A percentile compares a stretch with the other conserved stretches of the same genome.
Evolutionary conservation across 495 filamentous ascomycete species (phyloP).

Genomic region (Halenospora varia): DNA sequence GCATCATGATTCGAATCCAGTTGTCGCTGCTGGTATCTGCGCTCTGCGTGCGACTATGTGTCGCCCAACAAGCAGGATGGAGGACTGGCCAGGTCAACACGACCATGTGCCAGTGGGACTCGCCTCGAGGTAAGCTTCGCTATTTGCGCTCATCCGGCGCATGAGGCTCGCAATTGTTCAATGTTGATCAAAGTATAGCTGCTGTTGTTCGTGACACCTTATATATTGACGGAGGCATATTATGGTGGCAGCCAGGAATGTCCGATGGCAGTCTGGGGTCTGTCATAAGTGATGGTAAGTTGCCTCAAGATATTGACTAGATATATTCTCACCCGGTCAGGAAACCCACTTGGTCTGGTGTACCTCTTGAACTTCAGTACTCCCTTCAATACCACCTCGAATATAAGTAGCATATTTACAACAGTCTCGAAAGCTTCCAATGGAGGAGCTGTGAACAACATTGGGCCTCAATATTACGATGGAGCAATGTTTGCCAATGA

Average conservation of each 20-base stretch:
- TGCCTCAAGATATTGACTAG: not conserved
- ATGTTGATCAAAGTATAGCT: constrained; percentile 28
- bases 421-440: constrained; percentile 39
- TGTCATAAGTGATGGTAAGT: constrained; percentile 33
- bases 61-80: constrained; percentile 37
- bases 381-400: constrained; percentile 50
- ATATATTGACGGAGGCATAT: constrained; percentile 62
- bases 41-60: constrained; percentile 8
- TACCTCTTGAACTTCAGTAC: constrained; percentile 55
- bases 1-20: constrained; percentile 9
- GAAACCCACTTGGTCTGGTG: constrained; percentile 41
- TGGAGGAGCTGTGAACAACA: constrained; percentile 43
- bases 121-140: constrained; percentile 41
- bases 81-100: constrained; percentile 38
- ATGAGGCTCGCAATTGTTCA: not conserved
- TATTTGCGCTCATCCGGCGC: not conserved
- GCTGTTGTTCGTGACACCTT: constrained; percentile 61
- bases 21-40: constrained; percentile 7
- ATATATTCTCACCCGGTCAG: constrained; percentile 24
- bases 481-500: constrained; percentile 66
- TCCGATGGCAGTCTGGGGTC: constrained; percentile 29
- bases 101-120: constrained; percentile 55
- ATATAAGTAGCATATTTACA: constrained; percentile 47
- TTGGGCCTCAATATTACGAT: constrained; percentile 56
- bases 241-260: constrained; percentile 44